These are phyloP conservation scores for Parasarocladium wereldwijsianum DNA, from an alignment of 2,329 filamentous ascomycete species.

Conservation along the genomic window DNA sequence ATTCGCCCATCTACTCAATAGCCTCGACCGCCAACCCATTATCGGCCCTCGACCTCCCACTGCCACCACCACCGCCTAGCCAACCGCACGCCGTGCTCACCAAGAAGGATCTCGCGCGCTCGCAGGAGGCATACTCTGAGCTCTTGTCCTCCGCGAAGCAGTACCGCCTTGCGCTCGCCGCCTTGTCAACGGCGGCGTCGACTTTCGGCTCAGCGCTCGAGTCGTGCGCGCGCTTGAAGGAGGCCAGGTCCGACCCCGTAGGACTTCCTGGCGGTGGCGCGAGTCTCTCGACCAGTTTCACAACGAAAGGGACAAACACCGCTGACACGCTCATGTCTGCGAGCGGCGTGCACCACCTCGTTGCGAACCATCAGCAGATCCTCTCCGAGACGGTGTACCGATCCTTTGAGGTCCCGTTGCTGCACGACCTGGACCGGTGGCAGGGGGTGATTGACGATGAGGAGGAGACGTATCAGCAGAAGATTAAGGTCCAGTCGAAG, in stretches of 20 bases:
- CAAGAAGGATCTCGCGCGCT: conserved; percentile 47
- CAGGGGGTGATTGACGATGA: conserved; percentile 48
- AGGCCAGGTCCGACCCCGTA: conserved; percentile 45
- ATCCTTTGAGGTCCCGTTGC: conserved; percentile 50
- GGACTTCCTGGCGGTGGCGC: conserved; percentile 18
- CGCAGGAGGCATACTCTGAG: conserved; percentile 47
- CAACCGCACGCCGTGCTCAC: conserved; percentile 45
- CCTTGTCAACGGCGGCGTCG: conserved; percentile 45
- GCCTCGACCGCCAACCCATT: conserved; percentile 47
- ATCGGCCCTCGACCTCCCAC: conserved; percentile 42
- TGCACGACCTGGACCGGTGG: conserved; percentile 57
- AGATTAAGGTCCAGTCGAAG: conserved; percentile 36
- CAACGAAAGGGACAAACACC: conserved; percentile 37
- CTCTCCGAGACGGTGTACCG: conserved; percentile 55
- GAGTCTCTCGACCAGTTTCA: conserved; percentile 32
- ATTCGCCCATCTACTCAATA: conserved; percentile 48
- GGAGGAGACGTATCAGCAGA: conserved; percentile 42
- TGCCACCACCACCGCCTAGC: conserved; percentile 40
- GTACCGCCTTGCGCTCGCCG: conserved; percentile 46
- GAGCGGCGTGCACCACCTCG: conserved; percentile 49
- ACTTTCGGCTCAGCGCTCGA: conserved; percentile 51
- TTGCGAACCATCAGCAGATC: conserved; percentile 58
- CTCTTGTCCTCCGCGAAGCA: conserved; percentile 47
- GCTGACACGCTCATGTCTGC: conserved; percentile 48
- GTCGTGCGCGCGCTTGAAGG: conserved; percentile 52